These are phyloP conservation scores for Venturiaceae sp. DNA, from an alignment of 2,329 filamentous ascomycete species.

Conservation along the genomic window DNA sequence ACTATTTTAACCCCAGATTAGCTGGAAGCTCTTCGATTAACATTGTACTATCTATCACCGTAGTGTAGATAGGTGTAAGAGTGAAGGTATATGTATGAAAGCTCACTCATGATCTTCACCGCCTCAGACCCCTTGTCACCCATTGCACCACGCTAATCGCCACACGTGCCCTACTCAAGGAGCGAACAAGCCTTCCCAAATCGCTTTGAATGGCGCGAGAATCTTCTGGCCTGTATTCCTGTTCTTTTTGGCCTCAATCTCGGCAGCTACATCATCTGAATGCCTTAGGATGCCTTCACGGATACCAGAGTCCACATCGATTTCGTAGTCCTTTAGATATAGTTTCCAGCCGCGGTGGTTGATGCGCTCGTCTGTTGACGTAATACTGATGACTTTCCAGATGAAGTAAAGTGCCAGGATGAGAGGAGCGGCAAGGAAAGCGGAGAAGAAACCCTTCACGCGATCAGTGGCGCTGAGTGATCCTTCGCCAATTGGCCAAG, in stretches of 20 bases:
- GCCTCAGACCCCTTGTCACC: too few species aligned
- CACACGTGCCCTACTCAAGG: background rate
- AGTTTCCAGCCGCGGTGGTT: conserved; percentile 12
- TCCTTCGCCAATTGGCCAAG: conserved; percentile 19
- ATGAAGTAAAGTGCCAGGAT: conserved; percentile 29
- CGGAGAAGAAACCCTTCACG: conserved; percentile 34
- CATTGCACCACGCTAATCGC: too few species aligned
- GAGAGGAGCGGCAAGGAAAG: conserved; percentile 37
- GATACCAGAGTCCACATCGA: conserved; percentile 22
- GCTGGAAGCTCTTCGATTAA: too few species aligned
- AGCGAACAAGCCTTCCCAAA: background rate
- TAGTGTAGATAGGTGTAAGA: too few species aligned
- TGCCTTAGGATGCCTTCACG: conserved; percentile 11
- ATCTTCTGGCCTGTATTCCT: background rate
- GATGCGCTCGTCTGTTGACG: conserved; percentile 3
- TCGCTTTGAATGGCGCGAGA: background rate
- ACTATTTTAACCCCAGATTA: too few species aligned
- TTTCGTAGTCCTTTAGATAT: conserved; percentile 18
- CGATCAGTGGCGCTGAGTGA: background rate
- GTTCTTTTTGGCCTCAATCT: background rate
- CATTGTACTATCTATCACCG: too few species aligned
- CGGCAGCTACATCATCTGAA: background rate
- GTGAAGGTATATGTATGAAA: too few species aligned
- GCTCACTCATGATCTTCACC: too few species aligned
- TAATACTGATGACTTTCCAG: conserved; percentile 25